Conservation (phyloP, 78 protist genomes). For the Acrasis kona region DNA sequence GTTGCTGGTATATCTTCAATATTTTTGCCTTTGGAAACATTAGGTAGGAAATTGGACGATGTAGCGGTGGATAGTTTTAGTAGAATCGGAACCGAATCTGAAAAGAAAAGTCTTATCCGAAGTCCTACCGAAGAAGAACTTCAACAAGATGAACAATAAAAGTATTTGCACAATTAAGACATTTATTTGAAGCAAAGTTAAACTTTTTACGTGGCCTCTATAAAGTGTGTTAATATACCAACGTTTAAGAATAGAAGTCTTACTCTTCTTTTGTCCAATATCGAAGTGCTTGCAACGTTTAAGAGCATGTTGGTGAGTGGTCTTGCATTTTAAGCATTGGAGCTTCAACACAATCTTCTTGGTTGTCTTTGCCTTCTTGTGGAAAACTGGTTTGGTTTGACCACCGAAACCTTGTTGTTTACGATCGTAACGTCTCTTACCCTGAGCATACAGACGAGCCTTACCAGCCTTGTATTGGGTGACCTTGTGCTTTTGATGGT, state of each 20-base stretch:
- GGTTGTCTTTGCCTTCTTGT: constrained; percentile 98
- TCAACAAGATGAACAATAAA: too few relatives aligned
- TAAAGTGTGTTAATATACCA: too few relatives aligned
- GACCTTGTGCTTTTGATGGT: constrained; percentile 87
- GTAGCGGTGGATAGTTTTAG: too few relatives aligned
- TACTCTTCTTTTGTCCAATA: constrained; percentile 46
- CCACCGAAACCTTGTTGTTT: constrained; percentile 99
- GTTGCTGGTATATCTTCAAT: not conserved
- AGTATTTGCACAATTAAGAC: too few relatives aligned
- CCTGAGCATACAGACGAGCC: constrained; percentile 91
- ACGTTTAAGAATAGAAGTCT: constrained; percentile 15
- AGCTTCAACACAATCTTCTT: constrained; percentile 94
- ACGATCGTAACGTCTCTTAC: constrained; percentile 98
- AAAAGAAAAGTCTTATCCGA: too few relatives aligned
- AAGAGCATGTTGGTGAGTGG: constrained; percentile 47
- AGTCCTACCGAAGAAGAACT: too few relatives aligned
- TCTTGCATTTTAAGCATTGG: constrained; percentile 88
- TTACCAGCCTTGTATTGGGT: constrained; percentile 97
- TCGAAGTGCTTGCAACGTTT: constrained; percentile 97
- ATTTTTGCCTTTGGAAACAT: not conserved
- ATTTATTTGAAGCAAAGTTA: too few relatives aligned
- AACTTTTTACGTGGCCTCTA: too few relatives aligned
- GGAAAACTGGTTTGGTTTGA: constrained; percentile 98
- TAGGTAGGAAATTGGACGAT: not conserved
- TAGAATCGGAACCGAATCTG: too few relatives aligned